Percentiles rank a stretch among this genome's conserved stretches.
Conservation (phyloP, 805 yeast genomes). For the Candida ulmi region DNA sequence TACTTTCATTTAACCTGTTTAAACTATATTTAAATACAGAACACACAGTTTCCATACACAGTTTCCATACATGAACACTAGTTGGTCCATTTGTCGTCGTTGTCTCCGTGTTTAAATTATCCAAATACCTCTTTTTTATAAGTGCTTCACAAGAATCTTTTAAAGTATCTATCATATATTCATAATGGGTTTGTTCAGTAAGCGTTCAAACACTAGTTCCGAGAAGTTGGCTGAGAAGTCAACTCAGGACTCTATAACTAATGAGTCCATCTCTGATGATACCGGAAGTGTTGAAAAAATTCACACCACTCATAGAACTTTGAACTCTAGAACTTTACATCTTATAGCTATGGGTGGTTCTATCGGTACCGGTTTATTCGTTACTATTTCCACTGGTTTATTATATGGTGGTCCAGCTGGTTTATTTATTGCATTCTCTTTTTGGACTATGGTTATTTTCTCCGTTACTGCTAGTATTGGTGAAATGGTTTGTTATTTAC, state of each 20-base stretch:
- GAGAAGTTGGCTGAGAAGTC: background rate
- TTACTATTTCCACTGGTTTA: slow-evolving; percentile 56
- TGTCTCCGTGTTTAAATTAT: too few relatives aligned
- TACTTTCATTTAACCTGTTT: too few relatives aligned
- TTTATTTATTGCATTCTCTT: slow-evolving; percentile 48
- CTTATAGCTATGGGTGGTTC: slow-evolving; percentile 66
- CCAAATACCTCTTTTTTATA: too few relatives aligned
- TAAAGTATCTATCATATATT: too few relatives aligned
- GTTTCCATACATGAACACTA: too few relatives aligned
- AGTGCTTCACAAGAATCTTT: too few relatives aligned
- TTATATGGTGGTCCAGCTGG: slow-evolving; percentile 51
- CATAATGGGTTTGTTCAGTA: too few relatives aligned
- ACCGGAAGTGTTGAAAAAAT: slow-evolving; percentile 7
- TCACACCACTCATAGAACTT: slow-evolving; percentile 18
- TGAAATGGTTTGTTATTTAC: slow-evolving; percentile 58
- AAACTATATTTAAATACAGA: too few relatives aligned
- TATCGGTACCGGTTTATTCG: slow-evolving; percentile 58
- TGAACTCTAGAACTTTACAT: slow-evolving; percentile 50
- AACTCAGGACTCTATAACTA: too few relatives aligned
- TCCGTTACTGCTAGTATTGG: slow-evolving; percentile 59
- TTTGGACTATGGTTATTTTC: slow-evolving; percentile 62
- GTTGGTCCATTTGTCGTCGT: too few relatives aligned
- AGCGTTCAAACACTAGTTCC: background rate
- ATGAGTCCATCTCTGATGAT: slow-evolving; percentile 2
- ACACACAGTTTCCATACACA: too few relatives aligned